Evolutionary conservation across 2,329 filamentous ascomycete species (phyloP).

Genomic region (Colletotrichum sp.): DNA sequence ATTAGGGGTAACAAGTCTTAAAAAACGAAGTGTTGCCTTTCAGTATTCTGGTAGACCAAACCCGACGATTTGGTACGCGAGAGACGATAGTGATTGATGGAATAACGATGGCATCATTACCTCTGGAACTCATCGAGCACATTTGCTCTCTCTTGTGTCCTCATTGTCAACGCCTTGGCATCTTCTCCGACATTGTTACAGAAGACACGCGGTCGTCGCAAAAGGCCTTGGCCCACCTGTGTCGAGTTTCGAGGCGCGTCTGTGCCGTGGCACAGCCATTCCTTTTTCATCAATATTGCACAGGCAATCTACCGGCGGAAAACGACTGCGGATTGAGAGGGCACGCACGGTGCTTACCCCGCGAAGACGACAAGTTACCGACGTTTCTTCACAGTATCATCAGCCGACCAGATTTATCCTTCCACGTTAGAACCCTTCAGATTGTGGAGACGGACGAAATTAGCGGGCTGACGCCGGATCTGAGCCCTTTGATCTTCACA

Average conservation of each 20-base stretch:
- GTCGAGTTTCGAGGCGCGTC: conserved; percentile 3
- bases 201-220: background rate
- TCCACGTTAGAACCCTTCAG: background rate
- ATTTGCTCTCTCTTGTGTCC: background rate
- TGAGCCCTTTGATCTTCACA: background rate
- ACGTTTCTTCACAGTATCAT: background rate
- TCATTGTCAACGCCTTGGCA: background rate
- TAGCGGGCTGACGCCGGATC: background rate
- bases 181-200: background rate
- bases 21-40: background rate
- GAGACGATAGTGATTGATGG: background rate
- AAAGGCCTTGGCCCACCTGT: background rate
- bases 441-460: conserved; percentile 3
- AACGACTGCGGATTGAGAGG: background rate
- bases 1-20: background rate
- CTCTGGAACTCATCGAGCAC: conserved; percentile 7
- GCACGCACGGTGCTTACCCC: background rate
- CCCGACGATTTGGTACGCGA: background rate
- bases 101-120: background rate
- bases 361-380: background rate
- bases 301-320: background rate
- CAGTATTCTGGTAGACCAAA: background rate
- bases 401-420: background rate
- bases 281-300: conserved; percentile 3
- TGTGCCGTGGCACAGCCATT: conserved; percentile 7